These are phyloP conservation scores for Aspergillus udagawae DNA, from an alignment of 2,329 filamentous ascomycete genomes.

Conservation along the genomic window DNA sequence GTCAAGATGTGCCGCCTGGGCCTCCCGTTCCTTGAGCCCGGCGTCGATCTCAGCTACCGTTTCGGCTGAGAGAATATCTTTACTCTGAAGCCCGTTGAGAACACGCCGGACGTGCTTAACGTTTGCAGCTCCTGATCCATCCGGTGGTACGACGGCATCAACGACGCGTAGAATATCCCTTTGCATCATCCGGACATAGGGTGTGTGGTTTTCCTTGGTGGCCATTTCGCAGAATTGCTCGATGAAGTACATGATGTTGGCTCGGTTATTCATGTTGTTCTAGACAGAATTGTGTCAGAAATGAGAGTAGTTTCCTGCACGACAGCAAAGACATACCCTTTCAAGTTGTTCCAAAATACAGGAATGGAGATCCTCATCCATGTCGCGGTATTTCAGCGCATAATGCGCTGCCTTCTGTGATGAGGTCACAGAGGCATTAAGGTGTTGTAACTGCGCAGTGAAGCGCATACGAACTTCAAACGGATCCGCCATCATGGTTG, in stretches of 20 bases:
- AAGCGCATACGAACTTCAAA: constrained; percentile 99
- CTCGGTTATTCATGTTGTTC: constrained; percentile 94
- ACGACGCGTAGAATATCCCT: constrained; percentile 88
- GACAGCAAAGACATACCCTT: constrained; percentile 50
- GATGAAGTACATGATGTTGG: constrained; percentile 99
- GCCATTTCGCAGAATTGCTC: constrained; percentile 90
- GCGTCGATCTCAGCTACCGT: constrained; percentile 77
- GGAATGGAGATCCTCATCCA: constrained; percentile 95
- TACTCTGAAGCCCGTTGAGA: constrained; percentile 64
- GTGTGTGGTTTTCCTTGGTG: constrained; percentile 66
- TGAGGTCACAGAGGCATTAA: constrained; percentile 84
- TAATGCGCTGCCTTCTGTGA: constrained; percentile 91
- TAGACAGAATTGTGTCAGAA: constrained; percentile 29
- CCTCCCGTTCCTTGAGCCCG: constrained; percentile 74
- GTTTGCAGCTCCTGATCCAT: constrained; percentile 85
- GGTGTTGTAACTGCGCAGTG: constrained; percentile 79
- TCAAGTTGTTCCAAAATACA: constrained; percentile 97
- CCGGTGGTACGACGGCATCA: constrained; percentile 82
- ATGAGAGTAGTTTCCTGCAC: background rate
- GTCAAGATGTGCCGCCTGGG: constrained; percentile 55
- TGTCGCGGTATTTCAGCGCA: constrained; percentile 87
- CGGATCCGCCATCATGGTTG: constrained; percentile 67
- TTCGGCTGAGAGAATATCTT: constrained; percentile 68
- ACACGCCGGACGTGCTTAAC: constrained; percentile 88
- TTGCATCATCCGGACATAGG: constrained; percentile 92